phyloP scores from a whole-genome alignment of 345 rosid genomes.

The Ceriops tagal region DNA sequence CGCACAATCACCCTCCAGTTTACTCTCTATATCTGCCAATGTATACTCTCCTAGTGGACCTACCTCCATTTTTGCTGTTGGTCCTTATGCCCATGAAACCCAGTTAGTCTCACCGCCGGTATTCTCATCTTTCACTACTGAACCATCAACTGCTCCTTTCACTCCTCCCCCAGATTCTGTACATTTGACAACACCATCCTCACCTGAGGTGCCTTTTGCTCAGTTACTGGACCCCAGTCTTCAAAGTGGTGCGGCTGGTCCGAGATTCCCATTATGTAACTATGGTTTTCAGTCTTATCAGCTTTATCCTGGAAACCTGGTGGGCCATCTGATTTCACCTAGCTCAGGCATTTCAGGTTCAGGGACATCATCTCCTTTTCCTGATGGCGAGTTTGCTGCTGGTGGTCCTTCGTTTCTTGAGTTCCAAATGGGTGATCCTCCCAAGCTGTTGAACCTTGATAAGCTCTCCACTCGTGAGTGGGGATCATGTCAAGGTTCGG shows the following conservation, averaged over 20 bases:
- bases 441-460: conserved; percentile 60
- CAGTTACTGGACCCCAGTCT: conserved; percentile 55
- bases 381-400: conserved; percentile 50
- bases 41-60: conserved; percentile 69
- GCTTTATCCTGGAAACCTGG: conserved; percentile 88
- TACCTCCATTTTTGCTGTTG: conserved; percentile 81
- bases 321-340: conserved; percentile 82
- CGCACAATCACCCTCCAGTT: conserved; percentile 71
- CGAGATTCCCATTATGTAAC: conserved; percentile 45
- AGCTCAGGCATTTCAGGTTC: conserved; percentile 86
- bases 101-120: conserved; percentile 95
- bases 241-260: conserved; percentile 33
- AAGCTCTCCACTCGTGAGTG: conserved; percentile 35
- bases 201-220: conserved; percentile 98
- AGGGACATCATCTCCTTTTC: conserved; percentile 87
- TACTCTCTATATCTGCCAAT: conserved; percentile 54
- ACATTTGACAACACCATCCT: conserved; percentile 85
- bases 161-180: conserved; percentile 89
- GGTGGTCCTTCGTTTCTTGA: conserved; percentile 44
- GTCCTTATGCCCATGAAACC: conserved; percentile 91
- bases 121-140: conserved; percentile 83
- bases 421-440: conserved; percentile 57
- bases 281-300: conserved; percentile 81
- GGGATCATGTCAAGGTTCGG: conserved; percentile 45
- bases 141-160: conserved; percentile 94